These are phyloP conservation scores for Calonectria hawksworthii DNA, from an alignment of 2,329 filamentous ascomycete genomes.

Conservation along the genomic window DNA sequence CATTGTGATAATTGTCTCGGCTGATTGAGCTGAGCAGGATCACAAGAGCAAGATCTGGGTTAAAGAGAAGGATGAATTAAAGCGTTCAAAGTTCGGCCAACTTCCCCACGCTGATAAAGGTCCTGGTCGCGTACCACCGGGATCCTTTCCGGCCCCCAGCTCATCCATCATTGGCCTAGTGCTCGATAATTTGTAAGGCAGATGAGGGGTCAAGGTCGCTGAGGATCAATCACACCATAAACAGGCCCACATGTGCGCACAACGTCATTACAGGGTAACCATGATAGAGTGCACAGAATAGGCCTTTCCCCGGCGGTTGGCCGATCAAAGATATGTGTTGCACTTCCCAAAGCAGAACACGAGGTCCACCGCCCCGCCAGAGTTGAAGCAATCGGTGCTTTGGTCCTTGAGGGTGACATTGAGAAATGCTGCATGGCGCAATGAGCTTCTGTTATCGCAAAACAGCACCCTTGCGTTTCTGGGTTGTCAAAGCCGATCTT, in stretches of 20 bases:
- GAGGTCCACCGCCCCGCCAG: background rate
- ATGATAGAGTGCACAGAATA: background rate
- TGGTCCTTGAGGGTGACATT: background rate
- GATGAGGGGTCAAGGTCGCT: background rate
- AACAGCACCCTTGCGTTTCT: background rate
- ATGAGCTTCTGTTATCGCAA: background rate
- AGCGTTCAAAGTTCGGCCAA: background rate
- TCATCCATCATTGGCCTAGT: background rate
- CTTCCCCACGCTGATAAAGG: background rate
- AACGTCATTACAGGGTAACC: background rate
- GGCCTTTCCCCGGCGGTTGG: background rate
- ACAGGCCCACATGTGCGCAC: background rate
- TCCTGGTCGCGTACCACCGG: background rate
- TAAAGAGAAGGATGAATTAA: background rate
- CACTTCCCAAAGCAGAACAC: background rate
- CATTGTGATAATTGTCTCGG: background rate
- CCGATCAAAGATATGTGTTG: conserved; percentile 2
- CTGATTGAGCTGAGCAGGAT: background rate
- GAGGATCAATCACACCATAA: background rate
- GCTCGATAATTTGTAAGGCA: background rate
- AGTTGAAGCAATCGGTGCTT: background rate
- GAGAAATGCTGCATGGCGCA: background rate
- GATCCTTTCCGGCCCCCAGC: background rate
- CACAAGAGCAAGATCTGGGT: background rate
- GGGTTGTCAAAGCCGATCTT: background rate